Evolutionary conservation across 23 red algal species (phyloP), one percentile per base, ranked within the genome.

Genomic region (Gracilaria vermiculophylla): DNA sequence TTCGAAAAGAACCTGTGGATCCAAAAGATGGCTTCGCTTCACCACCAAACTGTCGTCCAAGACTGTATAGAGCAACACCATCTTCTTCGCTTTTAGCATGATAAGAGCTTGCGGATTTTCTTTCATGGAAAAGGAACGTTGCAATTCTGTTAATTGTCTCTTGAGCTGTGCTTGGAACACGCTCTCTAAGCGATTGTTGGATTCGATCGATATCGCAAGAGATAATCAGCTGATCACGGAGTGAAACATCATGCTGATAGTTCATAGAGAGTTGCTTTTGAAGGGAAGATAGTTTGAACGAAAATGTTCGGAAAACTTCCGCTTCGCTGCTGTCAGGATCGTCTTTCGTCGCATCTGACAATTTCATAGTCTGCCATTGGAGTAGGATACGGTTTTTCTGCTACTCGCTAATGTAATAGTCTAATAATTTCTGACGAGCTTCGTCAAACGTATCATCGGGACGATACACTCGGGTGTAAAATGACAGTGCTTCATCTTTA

Each of bases 231-330:
- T 72, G 40, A 60, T 85, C 80, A 43, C 57, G 55, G 20, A 85
- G 37, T 19, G 69, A 69, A 34, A 36, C 75, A 65, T 86, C 62
- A 12, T 55, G 16, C 0, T 34, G 62, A 36, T 86, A 86, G 45
- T 8, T 6, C 2, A 32, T 9, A 20, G 50, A 2, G 24, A 86
- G 47, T 37, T 74, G 64, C 15, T 52, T 55, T 31, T 86, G 82
- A 32, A 86, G 39, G 0, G 15, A 15, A 9, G 28, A 16, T 9
- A 86, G 65, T 40, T 36, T 17, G 14, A 7, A 7, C 3, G 23
- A 72, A 48, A 86, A 56, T 33, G 34, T 34, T 55, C 82, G 35
- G 44, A 86, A 86, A 20, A 86, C 61, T 48, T 69, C 82, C 45
- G 43, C 11, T 56, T 69, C 39, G 19, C 39, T 51, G 15, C 69